Conservation (phyloP, 345 rosid genomes). For the Brassica carinata region DNA sequence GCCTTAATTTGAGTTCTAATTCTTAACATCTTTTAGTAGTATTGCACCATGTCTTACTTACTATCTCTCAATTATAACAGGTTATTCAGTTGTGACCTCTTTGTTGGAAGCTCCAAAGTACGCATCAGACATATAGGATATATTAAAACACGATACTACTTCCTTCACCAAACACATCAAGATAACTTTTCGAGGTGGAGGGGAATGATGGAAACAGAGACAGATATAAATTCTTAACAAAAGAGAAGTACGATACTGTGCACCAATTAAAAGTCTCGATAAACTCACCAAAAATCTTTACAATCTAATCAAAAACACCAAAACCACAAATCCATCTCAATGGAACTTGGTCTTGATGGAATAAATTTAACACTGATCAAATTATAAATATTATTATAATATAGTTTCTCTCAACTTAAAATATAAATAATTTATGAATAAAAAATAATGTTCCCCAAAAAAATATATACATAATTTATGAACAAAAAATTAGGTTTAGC, state of each 20-base stretch:
- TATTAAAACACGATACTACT: slow-evolving; percentile 47
- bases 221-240: neutral
- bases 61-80: slow-evolving; percentile 44
- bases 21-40: neutral
- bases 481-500: neutral
- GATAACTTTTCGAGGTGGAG: neutral
- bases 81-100: slow-evolving; percentile 92
- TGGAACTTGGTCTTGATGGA: neutral
- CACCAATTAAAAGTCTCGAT: neutral
- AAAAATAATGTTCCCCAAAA: no score
- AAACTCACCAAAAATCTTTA: neutral
- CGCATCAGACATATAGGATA: slow-evolving; percentile 75
- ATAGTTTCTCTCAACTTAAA: neutral
- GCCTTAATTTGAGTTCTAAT: slow-evolving; percentile 11
- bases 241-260: neutral
- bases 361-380: neutral
- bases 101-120: slow-evolving; percentile 93
- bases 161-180: neutral
- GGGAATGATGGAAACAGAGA: neutral
- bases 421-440: neutral
- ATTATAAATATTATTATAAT: no score
- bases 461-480: neutral
- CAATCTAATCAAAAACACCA: neutral
- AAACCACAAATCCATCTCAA: no score
- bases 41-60: neutral